phyloP scores from a whole-genome alignment of 2,329 filamentous ascomycete species.

The Neonectria magnoliae region DNA sequence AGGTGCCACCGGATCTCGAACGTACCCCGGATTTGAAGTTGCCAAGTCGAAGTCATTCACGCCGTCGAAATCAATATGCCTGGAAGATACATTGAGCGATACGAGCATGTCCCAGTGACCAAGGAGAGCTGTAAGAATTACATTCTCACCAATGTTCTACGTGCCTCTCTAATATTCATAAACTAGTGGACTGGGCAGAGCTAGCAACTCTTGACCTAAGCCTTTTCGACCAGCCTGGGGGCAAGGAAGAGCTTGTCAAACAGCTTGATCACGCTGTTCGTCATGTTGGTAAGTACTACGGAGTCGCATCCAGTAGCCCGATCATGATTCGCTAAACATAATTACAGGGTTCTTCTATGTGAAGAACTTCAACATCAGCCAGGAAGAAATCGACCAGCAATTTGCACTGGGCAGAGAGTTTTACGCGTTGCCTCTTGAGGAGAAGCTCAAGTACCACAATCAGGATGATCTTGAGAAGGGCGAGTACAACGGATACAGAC shows the following conservation, averaged over 20 bases:
- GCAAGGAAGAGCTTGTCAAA: background rate
- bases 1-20: background rate
- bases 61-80: background rate
- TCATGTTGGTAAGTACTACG: background rate
- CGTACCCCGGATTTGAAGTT: background rate
- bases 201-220: background rate
- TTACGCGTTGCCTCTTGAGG: slow-evolving; percentile 60
- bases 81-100: background rate
- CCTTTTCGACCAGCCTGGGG: background rate
- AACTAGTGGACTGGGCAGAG: background rate
- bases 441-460: slow-evolving; percentile 65
- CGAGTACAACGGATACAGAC: slow-evolving; percentile 65
- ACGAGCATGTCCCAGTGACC: slow-evolving; percentile 3
- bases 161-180: background rate
- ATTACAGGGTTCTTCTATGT: slow-evolving; percentile 65
- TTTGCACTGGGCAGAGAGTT: slow-evolving; percentile 68
- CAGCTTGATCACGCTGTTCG: slow-evolving; percentile 1
- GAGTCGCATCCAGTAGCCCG: background rate
- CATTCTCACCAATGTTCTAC: background rate
- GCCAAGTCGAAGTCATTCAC: background rate
- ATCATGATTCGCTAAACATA: background rate
- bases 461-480: slow-evolving; percentile 56
- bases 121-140: background rate
- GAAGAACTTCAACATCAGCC: slow-evolving; percentile 67
- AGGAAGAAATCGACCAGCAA: slow-evolving; percentile 66